Percentiles rank a stretch among this genome's conserved stretches.
phyloP scores from a whole-genome alignment of 768 basidiomycete genomes.

The Candolleomyces efflorescens region DNA sequence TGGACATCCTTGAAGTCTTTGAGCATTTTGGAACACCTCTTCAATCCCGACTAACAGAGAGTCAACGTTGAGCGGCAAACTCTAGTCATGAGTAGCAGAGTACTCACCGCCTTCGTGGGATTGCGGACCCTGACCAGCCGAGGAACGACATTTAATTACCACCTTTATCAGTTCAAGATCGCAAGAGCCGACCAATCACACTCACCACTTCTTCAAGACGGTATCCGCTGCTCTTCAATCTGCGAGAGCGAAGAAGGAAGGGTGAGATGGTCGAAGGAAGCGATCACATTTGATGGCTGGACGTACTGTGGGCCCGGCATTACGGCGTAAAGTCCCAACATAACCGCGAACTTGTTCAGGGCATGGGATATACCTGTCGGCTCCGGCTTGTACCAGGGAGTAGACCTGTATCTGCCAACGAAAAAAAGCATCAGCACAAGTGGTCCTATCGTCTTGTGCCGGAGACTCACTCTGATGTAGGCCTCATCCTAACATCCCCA shows the following conservation, averaged over 20 bases:
- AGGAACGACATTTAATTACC: conserved; percentile 6
- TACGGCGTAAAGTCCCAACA: conserved; percentile 30
- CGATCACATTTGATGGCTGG: background rate
- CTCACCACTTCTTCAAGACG: conserved; percentile 33
- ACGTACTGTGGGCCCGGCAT: conserved; percentile 35
- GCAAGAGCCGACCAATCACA: too few relatives aligned
- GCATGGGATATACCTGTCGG: conserved; percentile 21
- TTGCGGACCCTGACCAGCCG: conserved; percentile 25
- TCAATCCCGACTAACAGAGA: conserved; percentile 32
- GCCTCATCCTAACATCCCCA: conserved; percentile 16
- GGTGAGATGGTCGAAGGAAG: background rate
- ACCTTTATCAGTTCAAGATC: background rate
- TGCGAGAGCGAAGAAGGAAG: conserved; percentile 1
- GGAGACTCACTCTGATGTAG: conserved; percentile 2
- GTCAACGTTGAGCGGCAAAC: background rate
- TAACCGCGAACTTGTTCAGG: conserved; percentile 27
- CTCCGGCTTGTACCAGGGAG: conserved; percentile 46
- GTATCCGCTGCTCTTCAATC: conserved; percentile 36
- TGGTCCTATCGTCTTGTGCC: too few relatives aligned
- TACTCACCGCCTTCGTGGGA: conserved; percentile 31
- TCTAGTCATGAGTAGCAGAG: background rate
- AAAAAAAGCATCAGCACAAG: conserved; percentile 5
- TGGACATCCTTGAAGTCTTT: conserved; percentile 38
- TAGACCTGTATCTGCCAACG: conserved; percentile 29
- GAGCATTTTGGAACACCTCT: conserved; percentile 37